A percentile compares a stretch with the other conserved stretches of the same genome.
Evolutionary conservation across 768 basidiomycete genomes (phyloP).

Genomic region (Leccinum arenicola): DNA sequence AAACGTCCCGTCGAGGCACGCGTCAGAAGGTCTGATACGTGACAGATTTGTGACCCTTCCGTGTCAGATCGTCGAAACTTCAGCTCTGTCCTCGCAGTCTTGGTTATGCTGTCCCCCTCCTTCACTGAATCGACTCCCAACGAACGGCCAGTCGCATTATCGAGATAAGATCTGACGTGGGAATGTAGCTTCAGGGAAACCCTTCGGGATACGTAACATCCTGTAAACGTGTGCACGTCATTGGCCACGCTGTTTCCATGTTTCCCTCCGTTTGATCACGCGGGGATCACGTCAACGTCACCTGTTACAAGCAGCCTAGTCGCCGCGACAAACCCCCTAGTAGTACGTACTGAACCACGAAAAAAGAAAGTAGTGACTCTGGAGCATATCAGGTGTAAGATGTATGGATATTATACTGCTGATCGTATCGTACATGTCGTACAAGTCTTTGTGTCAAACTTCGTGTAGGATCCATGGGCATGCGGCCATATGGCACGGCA

Average conservation of each 20-base stretch:
- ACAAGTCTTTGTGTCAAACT: slow-evolving; percentile 20
- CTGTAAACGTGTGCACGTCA: neutral
- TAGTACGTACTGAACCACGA: neutral
- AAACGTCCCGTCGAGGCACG: neutral
- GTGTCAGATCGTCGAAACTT: neutral
- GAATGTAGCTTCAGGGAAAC: neutral
- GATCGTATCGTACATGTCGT: slow-evolving; percentile 27
- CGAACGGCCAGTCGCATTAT: neutral
- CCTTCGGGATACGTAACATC: neutral
- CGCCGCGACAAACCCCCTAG: neutral
- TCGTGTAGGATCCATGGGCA: slow-evolving; percentile 14
- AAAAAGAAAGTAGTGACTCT: slow-evolving; percentile 4
- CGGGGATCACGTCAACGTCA: slow-evolving; percentile 3
- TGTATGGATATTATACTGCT: slow-evolving; percentile 25
- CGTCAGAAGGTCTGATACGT: neutral
- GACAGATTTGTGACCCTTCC: neutral
- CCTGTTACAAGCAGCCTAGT: slow-evolving; percentile 4
- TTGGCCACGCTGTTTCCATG: slow-evolving; percentile 10
- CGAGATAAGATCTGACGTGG: neutral
- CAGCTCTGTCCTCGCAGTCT: too few relatives aligned
- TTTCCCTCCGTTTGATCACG: slow-evolving; percentile 1
- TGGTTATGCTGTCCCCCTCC: neutral
- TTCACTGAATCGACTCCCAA: neutral
- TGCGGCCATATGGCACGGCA: slow-evolving; percentile 17
- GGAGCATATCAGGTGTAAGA: slow-evolving; percentile 4